Percentiles rank a stretch among this genome's conserved stretches.
Evolutionary conservation across 306 rosid species (phyloP).

Genomic region (Citrullus colocynthis): DNA sequence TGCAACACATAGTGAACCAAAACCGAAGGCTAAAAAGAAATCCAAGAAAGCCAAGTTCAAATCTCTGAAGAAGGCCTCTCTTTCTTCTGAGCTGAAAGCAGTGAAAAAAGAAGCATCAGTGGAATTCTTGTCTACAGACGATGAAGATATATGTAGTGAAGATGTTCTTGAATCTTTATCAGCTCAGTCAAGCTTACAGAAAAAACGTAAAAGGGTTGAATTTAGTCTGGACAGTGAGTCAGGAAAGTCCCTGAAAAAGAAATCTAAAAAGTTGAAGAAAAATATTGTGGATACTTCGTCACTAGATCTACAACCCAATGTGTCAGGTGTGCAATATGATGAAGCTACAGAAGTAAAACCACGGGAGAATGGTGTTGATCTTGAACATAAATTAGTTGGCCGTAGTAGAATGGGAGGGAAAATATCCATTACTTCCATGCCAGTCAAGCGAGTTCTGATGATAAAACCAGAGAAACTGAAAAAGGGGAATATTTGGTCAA

Average conservation of each 20-base stretch:
- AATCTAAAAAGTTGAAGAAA: slow-evolving; percentile 72
- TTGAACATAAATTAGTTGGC: slow-evolving; percentile 53
- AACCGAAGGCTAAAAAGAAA: slow-evolving; percentile 79
- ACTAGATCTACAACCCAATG: slow-evolving; percentile 46
- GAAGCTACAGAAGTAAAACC: slow-evolving; percentile 41
- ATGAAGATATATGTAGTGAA: slow-evolving; percentile 35
- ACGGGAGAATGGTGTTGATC: slow-evolving; percentile 36
- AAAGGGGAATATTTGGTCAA: slow-evolving; percentile 72
- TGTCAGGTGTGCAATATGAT: slow-evolving; percentile 41
- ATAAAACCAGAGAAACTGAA: slow-evolving; percentile 84
- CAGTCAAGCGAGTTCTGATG: slow-evolving; percentile 58
- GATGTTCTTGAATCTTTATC: slow-evolving; percentile 38
- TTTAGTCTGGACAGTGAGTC: slow-evolving; percentile 28
- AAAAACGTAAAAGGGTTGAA: slow-evolving; percentile 62
- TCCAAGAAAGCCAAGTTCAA: slow-evolving; percentile 83
- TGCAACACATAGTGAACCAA: slow-evolving; percentile 40
- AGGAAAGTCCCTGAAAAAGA: slow-evolving; percentile 45
- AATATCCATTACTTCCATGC: slow-evolving; percentile 79
- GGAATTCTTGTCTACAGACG: slow-evolving; percentile 58
- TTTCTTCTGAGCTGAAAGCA: slow-evolving; percentile 52
- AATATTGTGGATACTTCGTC: slow-evolving; percentile 33
- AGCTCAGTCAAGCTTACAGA: slow-evolving; percentile 38
- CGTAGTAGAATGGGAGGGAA: slow-evolving; percentile 83
- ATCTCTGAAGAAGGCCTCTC: slow-evolving; percentile 77
- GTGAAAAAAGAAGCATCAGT: slow-evolving; percentile 40